These are phyloP conservation scores for Plenodomus tracheiphilus DNA, from an alignment of 2,329 filamentous ascomycete genomes.

Conservation along the genomic window DNA sequence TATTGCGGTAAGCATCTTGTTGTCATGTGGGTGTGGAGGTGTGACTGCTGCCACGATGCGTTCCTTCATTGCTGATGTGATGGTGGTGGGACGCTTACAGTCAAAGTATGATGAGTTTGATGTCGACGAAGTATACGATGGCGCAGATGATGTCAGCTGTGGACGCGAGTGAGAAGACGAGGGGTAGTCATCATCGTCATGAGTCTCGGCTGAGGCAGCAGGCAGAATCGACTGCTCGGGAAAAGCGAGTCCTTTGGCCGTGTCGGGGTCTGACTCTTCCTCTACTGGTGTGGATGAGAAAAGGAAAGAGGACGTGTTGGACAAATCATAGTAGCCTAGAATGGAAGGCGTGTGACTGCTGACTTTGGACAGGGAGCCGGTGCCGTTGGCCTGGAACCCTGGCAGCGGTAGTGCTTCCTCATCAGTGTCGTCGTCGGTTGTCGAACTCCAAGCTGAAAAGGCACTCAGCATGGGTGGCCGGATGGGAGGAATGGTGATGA, in stretches of 20 bases:
- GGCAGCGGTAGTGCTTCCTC: constrained; percentile 28
- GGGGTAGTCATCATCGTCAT: constrained; percentile 17
- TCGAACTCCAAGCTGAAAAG: constrained; percentile 45
- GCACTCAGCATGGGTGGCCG: constrained; percentile 38
- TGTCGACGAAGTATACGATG: constrained; percentile 32
- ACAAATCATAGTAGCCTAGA: constrained; percentile 34
- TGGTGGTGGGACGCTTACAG: constrained; percentile 27
- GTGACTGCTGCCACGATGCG: constrained; percentile 38
- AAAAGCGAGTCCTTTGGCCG: constrained; percentile 26
- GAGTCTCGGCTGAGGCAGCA: constrained; percentile 2
- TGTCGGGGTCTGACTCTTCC: constrained; percentile 21
- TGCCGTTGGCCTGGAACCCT: constrained; percentile 7
- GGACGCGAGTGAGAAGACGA: constrained; percentile 32
- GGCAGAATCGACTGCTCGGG: constrained; percentile 18
- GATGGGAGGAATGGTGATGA: constrained; percentile 36
- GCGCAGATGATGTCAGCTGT: constrained; percentile 36
- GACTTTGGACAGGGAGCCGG: constrained; percentile 11
- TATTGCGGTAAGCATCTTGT: constrained; percentile 32
- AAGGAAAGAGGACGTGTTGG: constrained; percentile 32
- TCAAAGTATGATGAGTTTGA: constrained; percentile 41
- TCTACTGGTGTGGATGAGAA: constrained; percentile 36
- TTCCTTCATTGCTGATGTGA: constrained; percentile 29
- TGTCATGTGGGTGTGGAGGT: constrained; percentile 17
- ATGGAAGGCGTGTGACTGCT: constrained; percentile 35
- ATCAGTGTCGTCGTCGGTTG: constrained; percentile 29